These are phyloP conservation scores for Trichoderma sp. DNA, from an alignment of 2,329 filamentous ascomycete genomes.

Conservation along the genomic window DNA sequence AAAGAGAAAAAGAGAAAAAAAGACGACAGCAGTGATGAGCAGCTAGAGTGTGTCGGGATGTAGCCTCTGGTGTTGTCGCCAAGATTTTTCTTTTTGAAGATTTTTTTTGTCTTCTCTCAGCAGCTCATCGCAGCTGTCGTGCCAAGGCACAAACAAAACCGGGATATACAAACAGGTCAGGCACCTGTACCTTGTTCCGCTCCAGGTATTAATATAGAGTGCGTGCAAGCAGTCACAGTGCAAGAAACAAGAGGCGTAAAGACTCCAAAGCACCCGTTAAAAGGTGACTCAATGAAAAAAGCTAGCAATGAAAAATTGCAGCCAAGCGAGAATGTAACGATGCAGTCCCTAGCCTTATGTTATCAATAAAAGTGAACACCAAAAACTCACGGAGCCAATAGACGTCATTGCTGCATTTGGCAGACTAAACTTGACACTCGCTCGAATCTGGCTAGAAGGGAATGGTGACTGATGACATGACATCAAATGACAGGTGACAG, in stretches of 20 bases:
- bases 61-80: not conserved
- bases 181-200: too few relatives aligned
- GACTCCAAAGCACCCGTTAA: not conserved
- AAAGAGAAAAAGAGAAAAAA: not conserved
- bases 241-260: not conserved
- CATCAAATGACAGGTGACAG: not conserved
- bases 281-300: not conserved
- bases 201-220: too few relatives aligned
- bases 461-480: not conserved
- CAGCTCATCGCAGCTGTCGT: not conserved
- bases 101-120: not conserved
- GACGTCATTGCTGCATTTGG: not conserved
- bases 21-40: not conserved
- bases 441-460: not conserved
- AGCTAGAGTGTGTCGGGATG: not conserved
- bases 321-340: not conserved
- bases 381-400: not conserved
- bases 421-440: not conserved
- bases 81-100: not conserved
- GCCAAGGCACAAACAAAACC: not conserved
- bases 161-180: not conserved
- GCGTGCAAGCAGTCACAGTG: not conserved
- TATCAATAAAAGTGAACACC: constrained; percentile 2
- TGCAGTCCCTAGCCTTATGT: not conserved
- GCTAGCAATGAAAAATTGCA: not conserved